Percentiles rank a stretch among this genome's conserved stretches.
These are phyloP conservation scores for Hypoxylon lenormandii DNA, from an alignment of 495 filamentous ascomycete species.

Conservation along the genomic window DNA sequence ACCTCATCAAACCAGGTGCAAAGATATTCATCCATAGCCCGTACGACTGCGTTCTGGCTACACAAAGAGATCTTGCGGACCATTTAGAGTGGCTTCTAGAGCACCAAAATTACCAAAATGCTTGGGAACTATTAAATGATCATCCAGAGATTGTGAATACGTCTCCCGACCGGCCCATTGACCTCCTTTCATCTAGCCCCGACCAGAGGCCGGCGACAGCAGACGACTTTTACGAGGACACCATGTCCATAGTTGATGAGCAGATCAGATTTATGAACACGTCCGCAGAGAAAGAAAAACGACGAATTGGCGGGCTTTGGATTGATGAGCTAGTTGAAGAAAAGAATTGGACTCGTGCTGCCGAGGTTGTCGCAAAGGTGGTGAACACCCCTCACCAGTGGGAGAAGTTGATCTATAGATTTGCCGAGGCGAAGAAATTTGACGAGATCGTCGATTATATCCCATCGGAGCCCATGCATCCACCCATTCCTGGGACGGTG, in stretches of 20 bases:
- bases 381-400: conserved; percentile 80
- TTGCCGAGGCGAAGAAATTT: conserved; percentile 83
- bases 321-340: conserved; percentile 80
- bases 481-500: conserved; percentile 80
- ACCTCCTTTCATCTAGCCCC: conserved; percentile 61
- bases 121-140: conserved; percentile 87
- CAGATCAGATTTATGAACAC: conserved; percentile 61
- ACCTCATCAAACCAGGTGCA: conserved; percentile 72
- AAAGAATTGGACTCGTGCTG: conserved; percentile 80
- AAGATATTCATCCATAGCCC: conserved; percentile 97
- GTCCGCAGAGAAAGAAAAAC: conserved; percentile 86
- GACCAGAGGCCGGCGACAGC: conserved; percentile 62
- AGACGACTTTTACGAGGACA: conserved; percentile 85
- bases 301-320: conserved; percentile 92
- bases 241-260: conserved; percentile 70
- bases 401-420: conserved; percentile 94
- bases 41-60: conserved; percentile 89
- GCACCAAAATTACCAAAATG: conserved; percentile 79
- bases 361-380: conserved; percentile 81
- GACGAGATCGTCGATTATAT: conserved; percentile 90
- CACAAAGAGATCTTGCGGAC: conserved; percentile 84
- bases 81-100: conserved; percentile 86
- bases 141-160: conserved; percentile 77
- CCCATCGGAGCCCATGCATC: conserved; percentile 77
- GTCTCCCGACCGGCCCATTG: conserved; percentile 49